Conservation (phyloP, 768 basidiomycete species). For the Suillus luteus region DNA sequence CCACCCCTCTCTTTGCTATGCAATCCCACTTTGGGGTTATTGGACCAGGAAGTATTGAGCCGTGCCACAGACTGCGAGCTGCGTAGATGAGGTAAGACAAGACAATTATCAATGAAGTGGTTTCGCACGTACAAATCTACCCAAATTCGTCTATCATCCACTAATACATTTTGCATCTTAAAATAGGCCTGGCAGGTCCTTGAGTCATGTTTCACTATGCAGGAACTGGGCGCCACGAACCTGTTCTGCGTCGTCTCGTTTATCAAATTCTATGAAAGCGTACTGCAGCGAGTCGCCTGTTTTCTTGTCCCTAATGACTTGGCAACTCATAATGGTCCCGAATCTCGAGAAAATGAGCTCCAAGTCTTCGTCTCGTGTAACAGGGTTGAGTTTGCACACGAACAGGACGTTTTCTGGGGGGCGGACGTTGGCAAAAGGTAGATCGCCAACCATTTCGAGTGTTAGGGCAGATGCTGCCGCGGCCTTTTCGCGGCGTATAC, state of each 20-base stretch:
- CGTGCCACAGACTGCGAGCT: slow-evolving; percentile 95
- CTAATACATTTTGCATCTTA: slow-evolving; percentile 99
- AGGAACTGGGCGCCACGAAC: slow-evolving; percentile 42
- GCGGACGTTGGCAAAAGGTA: slow-evolving; percentile 96
- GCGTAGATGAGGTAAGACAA: slow-evolving; percentile 22
- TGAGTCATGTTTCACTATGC: slow-evolving; percentile 10
- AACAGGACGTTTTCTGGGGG: slow-evolving; percentile 99
- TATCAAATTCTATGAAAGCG: slow-evolving; percentile 98
- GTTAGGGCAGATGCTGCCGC: slow-evolving; percentile 93
- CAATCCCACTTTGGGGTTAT: slow-evolving; percentile 61
- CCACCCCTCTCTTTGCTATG: slow-evolving; percentile 38
- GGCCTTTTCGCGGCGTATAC: slow-evolving; percentile 78
- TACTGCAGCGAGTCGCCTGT: slow-evolving; percentile 97
- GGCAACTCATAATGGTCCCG: slow-evolving; percentile 94
- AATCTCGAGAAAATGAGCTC: slow-evolving; percentile 97
- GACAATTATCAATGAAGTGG: neutral
- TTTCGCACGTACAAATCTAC: slow-evolving; percentile 83
- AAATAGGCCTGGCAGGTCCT: slow-evolving; percentile 76
- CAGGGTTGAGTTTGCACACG: slow-evolving; percentile 97
- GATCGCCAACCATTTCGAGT: slow-evolving; percentile 98
- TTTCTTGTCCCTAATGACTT: slow-evolving; percentile 94
- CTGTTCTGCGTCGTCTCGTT: slow-evolving; percentile 91
- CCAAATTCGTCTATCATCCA: slow-evolving; percentile 98
- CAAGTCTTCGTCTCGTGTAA: slow-evolving; percentile 93
- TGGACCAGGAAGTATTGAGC: slow-evolving; percentile 81